These are phyloP conservation scores for Suillus plorans DNA, from an alignment of 768 basidiomycete species.

Conservation along the genomic window DNA sequence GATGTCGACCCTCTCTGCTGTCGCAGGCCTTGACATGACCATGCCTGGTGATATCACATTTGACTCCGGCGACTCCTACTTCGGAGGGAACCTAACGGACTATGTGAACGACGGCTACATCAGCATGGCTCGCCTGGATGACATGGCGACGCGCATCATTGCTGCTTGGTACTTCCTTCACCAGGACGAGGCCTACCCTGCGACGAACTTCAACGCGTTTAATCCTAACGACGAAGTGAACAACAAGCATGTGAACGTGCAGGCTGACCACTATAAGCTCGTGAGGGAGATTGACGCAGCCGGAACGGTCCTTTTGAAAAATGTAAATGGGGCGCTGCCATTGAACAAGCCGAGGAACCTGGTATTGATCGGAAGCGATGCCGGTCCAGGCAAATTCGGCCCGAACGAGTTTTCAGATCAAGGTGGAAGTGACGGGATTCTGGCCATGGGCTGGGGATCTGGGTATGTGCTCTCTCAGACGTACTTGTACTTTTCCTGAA, in stretches of 20 bases:
- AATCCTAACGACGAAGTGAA: slow-evolving; percentile 45
- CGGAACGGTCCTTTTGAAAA: slow-evolving; percentile 77
- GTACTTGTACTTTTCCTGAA: neutral
- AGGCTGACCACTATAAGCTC: slow-evolving; percentile 63
- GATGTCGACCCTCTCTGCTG: slow-evolving; percentile 57
- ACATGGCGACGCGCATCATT: slow-evolving; percentile 82
- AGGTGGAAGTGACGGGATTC: slow-evolving; percentile 59
- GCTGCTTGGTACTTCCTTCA: slow-evolving; percentile 67
- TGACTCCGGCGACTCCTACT: slow-evolving; percentile 53
- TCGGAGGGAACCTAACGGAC: slow-evolving; percentile 64
- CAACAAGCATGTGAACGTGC: slow-evolving; percentile 66
- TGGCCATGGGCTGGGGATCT: slow-evolving; percentile 90
- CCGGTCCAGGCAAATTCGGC: slow-evolving; percentile 58
- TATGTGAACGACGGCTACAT: slow-evolving; percentile 75
- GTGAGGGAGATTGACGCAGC: slow-evolving; percentile 75
- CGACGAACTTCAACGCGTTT: slow-evolving; percentile 73
- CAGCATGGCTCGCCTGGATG: slow-evolving; percentile 60
- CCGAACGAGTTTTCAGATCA: slow-evolving; percentile 66
- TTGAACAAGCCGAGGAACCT: slow-evolving; percentile 53
- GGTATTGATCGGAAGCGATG: slow-evolving; percentile 55
- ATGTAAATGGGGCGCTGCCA: slow-evolving; percentile 54
- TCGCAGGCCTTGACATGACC: slow-evolving; percentile 69
- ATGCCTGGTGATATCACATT: slow-evolving; percentile 66
- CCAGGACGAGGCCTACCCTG: slow-evolving; percentile 60
- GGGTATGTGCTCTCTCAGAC: slow-evolving; percentile 35